These are phyloP conservation scores for Candolleomyces efflorescens DNA, from an alignment of 768 basidiomycete species.

Conservation along the genomic window DNA sequence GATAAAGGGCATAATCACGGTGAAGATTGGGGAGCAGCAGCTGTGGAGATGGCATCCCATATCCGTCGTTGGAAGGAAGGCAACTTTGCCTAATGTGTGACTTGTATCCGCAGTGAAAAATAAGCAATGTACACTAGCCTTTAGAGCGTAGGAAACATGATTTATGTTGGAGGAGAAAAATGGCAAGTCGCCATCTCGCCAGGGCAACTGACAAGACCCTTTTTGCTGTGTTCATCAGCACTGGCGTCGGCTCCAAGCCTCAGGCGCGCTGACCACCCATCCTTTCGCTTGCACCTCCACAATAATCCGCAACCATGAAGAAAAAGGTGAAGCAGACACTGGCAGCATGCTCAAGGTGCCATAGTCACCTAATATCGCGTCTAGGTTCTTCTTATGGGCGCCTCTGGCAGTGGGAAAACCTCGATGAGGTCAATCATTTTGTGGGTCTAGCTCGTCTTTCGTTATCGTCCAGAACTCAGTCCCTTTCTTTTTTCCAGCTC, in stretches of 20 bases:
- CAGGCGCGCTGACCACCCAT: neutral
- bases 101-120: neutral
- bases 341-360: neutral
- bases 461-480: slow-evolving; percentile 9
- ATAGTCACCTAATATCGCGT: slow-evolving; percentile 15
- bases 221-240: slow-evolving; percentile 3
- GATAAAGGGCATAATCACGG: slow-evolving; percentile 94
- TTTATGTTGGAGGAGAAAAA: neutral
- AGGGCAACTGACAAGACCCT: neutral
- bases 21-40: slow-evolving; percentile 96
- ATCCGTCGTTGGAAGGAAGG: slow-evolving; percentile 67
- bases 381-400: slow-evolving; percentile 97
- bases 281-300: slow-evolving; percentile 15
- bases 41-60: slow-evolving; percentile 86
- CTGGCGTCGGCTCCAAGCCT: slow-evolving; percentile 8
- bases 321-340: slow-evolving; percentile 44
- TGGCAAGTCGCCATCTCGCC: too few species aligned
- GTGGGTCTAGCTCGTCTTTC: slow-evolving; percentile 45
- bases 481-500: slow-evolving; percentile 49
- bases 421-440: slow-evolving; percentile 99
- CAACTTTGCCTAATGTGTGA: slow-evolving; percentile 39
- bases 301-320: slow-evolving; percentile 41
- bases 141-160: neutral
- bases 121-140: slow-evolving; percentile 1
- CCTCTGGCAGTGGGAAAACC: slow-evolving; percentile 90